These are phyloP conservation scores for Ascosphaera pollenicola DNA, from an alignment of 2,329 filamentous ascomycete species.

Conservation along the genomic window DNA sequence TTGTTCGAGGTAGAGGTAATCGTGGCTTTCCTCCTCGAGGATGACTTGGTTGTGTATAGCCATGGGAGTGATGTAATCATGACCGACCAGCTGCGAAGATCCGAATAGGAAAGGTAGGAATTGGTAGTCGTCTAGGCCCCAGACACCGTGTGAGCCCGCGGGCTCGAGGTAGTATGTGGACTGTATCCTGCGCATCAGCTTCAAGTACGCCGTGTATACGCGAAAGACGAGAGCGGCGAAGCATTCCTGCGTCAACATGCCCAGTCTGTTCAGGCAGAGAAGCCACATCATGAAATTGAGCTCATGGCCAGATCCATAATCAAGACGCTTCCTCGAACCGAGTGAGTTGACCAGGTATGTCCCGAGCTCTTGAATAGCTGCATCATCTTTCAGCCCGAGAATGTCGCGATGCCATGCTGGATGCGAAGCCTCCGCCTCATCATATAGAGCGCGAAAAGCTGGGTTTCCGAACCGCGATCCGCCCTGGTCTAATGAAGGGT, in stretches of 20 bases:
- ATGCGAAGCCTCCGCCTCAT: conserved; percentile 20
- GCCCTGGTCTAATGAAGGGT: conserved; percentile 65
- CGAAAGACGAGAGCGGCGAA: conserved; percentile 55
- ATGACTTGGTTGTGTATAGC: conserved; percentile 74
- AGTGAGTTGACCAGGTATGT: conserved; percentile 68
- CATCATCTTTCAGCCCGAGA: conserved; percentile 15
- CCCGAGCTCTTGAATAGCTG: conserved; percentile 46
- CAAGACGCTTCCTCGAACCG: conserved; percentile 68
- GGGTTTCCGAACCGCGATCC: conserved; percentile 92
- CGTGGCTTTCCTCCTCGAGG: conserved; percentile 62
- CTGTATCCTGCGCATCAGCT: conserved; percentile 71
- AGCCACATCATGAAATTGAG: conserved; percentile 95
- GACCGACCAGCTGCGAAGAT: conserved; percentile 67
- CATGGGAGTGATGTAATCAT: conserved; percentile 56
- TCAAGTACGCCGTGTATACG: conserved; percentile 64
- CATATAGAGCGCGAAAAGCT: conserved; percentile 63
- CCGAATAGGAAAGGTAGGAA: conserved; percentile 93
- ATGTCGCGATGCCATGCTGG: conserved; percentile 20
- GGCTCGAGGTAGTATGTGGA: conserved; percentile 91
- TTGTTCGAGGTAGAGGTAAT: conserved; percentile 83
- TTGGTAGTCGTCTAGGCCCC: conserved; percentile 94
- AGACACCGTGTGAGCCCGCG: conserved; percentile 90
- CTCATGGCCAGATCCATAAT: conserved; percentile 95
- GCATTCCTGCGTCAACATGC: conserved; percentile 37
- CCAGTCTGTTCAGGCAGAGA: conserved; percentile 71